These are phyloP conservation scores for Trichosporon faecale DNA, from an alignment of 1,284 basidiomycete genomes.

Conservation along the genomic window DNA sequence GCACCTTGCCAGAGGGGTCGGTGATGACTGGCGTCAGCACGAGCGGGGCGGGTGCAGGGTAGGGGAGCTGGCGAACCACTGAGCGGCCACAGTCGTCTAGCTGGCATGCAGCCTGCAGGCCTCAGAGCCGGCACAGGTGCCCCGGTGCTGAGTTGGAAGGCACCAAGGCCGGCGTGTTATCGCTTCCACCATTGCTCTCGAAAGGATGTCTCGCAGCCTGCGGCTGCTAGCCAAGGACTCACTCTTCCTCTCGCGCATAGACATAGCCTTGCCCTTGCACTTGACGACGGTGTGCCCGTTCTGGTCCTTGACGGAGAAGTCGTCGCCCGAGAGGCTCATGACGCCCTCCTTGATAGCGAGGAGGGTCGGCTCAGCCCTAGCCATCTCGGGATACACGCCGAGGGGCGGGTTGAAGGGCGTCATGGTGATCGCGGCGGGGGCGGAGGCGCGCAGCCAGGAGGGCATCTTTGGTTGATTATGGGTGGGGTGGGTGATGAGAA, in stretches of 20 bases:
- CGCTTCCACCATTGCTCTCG: no score
- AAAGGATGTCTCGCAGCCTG: no score
- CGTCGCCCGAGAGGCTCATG: constrained; percentile 34
- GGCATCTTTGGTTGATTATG: not conserved
- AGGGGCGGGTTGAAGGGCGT: constrained; percentile 43
- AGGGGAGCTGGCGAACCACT: not conserved
- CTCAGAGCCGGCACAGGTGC: no score
- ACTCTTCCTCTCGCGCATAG: constrained; percentile 43
- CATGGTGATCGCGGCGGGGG: constrained; percentile 20
- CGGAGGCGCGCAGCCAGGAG: not conserved
- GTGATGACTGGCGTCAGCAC: not conserved
- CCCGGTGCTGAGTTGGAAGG: no score
- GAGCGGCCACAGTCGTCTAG: no score
- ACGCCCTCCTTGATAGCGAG: constrained; percentile 47
- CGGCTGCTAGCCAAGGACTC: not conserved
- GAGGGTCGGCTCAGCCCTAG: constrained; percentile 35
- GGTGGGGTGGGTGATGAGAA: not conserved
- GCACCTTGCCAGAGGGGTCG: constrained; percentile 1
- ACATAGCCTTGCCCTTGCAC: constrained; percentile 41
- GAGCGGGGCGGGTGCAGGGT: not conserved
- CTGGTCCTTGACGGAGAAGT: constrained; percentile 44
- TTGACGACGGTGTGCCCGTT: constrained; percentile 39
- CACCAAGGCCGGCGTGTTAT: no score
- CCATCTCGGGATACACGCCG: constrained; percentile 37
- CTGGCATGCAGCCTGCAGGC: no score